Base-by-base conservation (phyloP, 2,329 filamentous ascomycete genomes). In the Zymoseptoria pseudotritici region DNA sequence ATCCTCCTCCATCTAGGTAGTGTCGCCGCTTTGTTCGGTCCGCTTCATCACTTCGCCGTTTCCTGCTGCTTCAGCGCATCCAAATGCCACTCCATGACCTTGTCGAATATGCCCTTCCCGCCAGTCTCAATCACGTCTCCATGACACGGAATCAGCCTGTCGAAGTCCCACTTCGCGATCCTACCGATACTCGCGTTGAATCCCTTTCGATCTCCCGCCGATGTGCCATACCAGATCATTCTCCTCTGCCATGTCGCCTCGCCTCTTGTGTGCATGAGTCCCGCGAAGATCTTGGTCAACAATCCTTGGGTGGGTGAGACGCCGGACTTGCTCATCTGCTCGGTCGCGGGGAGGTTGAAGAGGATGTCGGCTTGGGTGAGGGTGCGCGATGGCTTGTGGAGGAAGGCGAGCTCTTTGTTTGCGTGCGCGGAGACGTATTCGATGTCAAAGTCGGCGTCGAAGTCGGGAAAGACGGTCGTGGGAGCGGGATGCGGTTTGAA, bases 321-420 rank as follows among this genome's bases (percentile, higher is more conserved):
- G 8, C 78, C 80, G 0, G 83, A 77, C 66, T 78, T 82, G 69
- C 72, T 76, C 67, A 77, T 97, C 77, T 97, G 94, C 77, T 99
- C 94, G 0, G 78, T 84, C 0, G 91, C 85, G 0, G 94, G 94
- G 36, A 96, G 77, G 74, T 97, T 97, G 81, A 97, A 97, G 65
- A 97, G 72, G 50, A 97, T 76, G 74, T 99, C 94, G 5, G 91
- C 94, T 76, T 96, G 79, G 71, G 99, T 92, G 52, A 99, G 77
- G 0, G 91, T 88, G 59, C 80, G 79, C 11, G 89, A 86, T 0
- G 90, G 91, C 72, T 86, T 87, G 80, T 96, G 91, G 70, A 87
- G 78, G 76, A 97, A 91, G 24, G 94, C 91, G 29, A 97, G 78
- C 76, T 99, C 94, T 71, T 90, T 88, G 78, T 95, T 97, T 29